These are phyloP conservation scores for Aureobasidium sp. DNA, from an alignment of 2,329 filamentous ascomycete genomes.

Conservation along the genomic window DNA sequence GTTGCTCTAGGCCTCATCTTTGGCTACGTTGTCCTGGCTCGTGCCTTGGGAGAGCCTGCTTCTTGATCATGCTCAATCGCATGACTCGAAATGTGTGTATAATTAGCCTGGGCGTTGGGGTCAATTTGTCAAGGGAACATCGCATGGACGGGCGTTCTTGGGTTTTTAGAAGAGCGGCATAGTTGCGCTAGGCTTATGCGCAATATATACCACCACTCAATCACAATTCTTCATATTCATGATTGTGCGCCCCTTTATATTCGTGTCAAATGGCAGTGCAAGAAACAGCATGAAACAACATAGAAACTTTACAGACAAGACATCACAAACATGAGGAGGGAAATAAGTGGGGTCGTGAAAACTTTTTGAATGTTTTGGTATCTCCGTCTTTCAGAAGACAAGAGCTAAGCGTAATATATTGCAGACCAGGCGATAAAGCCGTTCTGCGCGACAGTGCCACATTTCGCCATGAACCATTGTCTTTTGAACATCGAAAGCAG, in stretches of 20 bases:
- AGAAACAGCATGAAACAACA: background rate
- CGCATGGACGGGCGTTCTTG: slow-evolving; percentile 4
- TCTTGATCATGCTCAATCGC: background rate
- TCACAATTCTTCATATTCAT: background rate
- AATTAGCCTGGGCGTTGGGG: slow-evolving; percentile 20
- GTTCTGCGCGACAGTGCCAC: slow-evolving; percentile 35
- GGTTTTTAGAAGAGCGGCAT: background rate
- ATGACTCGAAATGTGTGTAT: background rate
- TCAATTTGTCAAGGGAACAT: background rate
- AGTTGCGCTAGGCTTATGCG: too few species aligned
- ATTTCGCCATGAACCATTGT: slow-evolving; percentile 23
- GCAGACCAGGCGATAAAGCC: slow-evolving; percentile 33
- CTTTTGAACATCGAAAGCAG: slow-evolving; percentile 5
- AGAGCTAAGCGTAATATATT: slow-evolving; percentile 19
- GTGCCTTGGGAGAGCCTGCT: slow-evolving; percentile 53
- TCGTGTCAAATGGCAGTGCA: background rate
- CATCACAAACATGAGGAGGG: background rate
- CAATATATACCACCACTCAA: background rate
- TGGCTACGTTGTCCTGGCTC: slow-evolving; percentile 73
- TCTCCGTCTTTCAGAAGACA: slow-evolving; percentile 8
- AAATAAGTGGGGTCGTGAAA: background rate
- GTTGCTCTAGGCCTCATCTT: slow-evolving; percentile 66
- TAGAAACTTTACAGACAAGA: background rate
- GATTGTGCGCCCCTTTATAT: too few species aligned
- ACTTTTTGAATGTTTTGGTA: slow-evolving; percentile 14